These are phyloP conservation scores for Aspergillus chevalieri DNA, from an alignment of 2,329 filamentous ascomycete species.

Conservation along the genomic window DNA sequence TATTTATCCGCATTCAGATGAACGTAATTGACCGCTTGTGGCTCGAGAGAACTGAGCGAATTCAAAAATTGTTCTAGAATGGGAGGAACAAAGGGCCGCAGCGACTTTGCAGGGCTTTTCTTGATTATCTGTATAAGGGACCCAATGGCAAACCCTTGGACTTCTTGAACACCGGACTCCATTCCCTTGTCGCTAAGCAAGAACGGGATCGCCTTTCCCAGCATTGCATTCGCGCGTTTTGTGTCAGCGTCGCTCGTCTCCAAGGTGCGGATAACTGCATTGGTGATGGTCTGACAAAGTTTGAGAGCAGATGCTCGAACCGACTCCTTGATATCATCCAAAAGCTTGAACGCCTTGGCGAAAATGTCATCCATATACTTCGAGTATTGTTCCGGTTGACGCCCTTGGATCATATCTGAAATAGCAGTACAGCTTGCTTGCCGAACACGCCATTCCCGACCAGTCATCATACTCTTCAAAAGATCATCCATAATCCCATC, in stretches of 20 bases:
- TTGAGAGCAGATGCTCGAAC: slow-evolving; percentile 75
- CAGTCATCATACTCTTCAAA: slow-evolving; percentile 69
- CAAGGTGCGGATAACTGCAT: slow-evolving; percentile 75
- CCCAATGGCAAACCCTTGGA: slow-evolving; percentile 73
- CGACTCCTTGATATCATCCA: slow-evolving; percentile 92
- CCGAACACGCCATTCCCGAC: slow-evolving; percentile 86
- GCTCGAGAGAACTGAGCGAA: slow-evolving; percentile 80
- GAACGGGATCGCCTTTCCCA: slow-evolving; percentile 83
- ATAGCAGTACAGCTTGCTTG: slow-evolving; percentile 90
- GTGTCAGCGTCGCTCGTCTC: slow-evolving; percentile 63
- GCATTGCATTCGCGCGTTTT: slow-evolving; percentile 68
- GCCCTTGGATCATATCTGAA: slow-evolving; percentile 77
- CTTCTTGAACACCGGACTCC: slow-evolving; percentile 81
- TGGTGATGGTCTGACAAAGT: slow-evolving; percentile 77
- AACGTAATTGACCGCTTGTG: slow-evolving; percentile 82
- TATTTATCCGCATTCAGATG: slow-evolving; percentile 81
- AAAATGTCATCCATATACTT: slow-evolving; percentile 80
- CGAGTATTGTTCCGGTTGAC: slow-evolving; percentile 70
- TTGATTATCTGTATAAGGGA: slow-evolving; percentile 87
- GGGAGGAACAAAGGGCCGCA: slow-evolving; percentile 73
- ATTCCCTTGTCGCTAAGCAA: slow-evolving; percentile 81
- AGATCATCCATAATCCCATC: slow-evolving; percentile 84
- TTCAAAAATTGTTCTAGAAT: slow-evolving; percentile 76
- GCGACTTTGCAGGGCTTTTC: slow-evolving; percentile 66
- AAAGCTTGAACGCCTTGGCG: slow-evolving; percentile 76